A percentile compares a stretch with the other conserved stretches of the same genome.
Conservation (phyloP, 306 rosid species). For the Delonix regia region DNA sequence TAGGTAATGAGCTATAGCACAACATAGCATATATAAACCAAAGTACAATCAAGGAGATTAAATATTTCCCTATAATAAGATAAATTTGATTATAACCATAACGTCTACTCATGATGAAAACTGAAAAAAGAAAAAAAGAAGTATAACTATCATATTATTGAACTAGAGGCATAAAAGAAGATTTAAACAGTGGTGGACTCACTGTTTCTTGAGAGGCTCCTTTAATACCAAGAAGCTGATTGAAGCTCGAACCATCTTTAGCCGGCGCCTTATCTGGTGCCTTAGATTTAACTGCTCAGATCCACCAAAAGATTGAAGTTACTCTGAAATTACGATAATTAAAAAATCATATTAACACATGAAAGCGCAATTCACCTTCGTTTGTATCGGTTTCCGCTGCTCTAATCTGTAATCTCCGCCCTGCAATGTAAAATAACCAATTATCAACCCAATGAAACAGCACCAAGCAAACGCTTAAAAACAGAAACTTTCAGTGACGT, state of each 20-base stretch:
- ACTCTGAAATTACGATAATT: neutral
- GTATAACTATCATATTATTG: neutral
- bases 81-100: neutral
- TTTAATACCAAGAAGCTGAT: conserved; percentile 63
- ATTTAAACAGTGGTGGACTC: conserved; percentile 26
- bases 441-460: conserved; percentile 2
- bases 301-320: neutral
- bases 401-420: conserved; percentile 58
- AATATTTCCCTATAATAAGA: neutral
- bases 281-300: conserved; percentile 50
- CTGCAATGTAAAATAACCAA: conserved; percentile 40
- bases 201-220: conserved; percentile 60
- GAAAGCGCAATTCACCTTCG: conserved; percentile 50
- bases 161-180: neutral
- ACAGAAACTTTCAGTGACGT: neutral
- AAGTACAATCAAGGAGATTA: neutral
- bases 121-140: neutral
- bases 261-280: conserved; percentile 59
- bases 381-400: conserved; percentile 66
- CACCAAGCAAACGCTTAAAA: neutral
- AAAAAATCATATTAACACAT: neutral
- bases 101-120: neutral
- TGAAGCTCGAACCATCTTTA: conserved; percentile 51
- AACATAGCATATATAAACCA: neutral
- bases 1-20: neutral